Evolutionary conservation across 257 asterid genomes (phyloP), one percentile per base, ranked within the genome.

Genomic region (Verbascum thapsus): DNA sequence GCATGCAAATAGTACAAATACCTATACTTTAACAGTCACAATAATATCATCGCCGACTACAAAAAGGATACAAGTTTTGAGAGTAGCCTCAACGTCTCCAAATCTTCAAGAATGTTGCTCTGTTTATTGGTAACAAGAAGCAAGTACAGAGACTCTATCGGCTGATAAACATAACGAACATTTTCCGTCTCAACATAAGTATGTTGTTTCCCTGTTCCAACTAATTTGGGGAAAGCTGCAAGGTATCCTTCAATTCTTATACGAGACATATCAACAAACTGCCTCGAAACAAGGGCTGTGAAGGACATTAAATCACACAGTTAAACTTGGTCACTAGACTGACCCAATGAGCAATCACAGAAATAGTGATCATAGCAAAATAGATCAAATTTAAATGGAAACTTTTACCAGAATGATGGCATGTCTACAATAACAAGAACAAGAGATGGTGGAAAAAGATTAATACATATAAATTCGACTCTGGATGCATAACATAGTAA

Each of bases 161-260:
- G 95, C 85, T 91, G 96, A 74, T 86, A 91, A 56, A 91, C 96
- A 67, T 91, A 91, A 13, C 98, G 95, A 66, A 88, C 95, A 78
- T 87, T 91, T 68, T 88, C 98, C 8, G 96, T 88, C 88, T 88
- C 98, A 54, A 91, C 69, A 62, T 78, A 91, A 52, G 98, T 88
- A 70, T 91, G 98, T 32, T 91, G 92, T 68, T 91, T 88, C 71
- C 98, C 96, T 35, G 78, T 79, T 73, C 96, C 96, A 66, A 88
- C 92, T 85, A 91, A 76, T 73, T 88, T 91, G 51, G 96, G 96
- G 62, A 91, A 86, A 62, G 96, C 98, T 58, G 95, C 95, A 79
- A 91, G 95, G 78, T 88, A 89, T 38, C 96, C 98, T 80, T 91
- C 98, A 69, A 91, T 91, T 64, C 98, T 79, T 66, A 84, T 86